A percentile compares a stretch with the other conserved stretches of the same genome.
phyloP scores from a whole-genome alignment of 2,329 filamentous ascomycete genomes.

The Xylariaceae sp. region DNA sequence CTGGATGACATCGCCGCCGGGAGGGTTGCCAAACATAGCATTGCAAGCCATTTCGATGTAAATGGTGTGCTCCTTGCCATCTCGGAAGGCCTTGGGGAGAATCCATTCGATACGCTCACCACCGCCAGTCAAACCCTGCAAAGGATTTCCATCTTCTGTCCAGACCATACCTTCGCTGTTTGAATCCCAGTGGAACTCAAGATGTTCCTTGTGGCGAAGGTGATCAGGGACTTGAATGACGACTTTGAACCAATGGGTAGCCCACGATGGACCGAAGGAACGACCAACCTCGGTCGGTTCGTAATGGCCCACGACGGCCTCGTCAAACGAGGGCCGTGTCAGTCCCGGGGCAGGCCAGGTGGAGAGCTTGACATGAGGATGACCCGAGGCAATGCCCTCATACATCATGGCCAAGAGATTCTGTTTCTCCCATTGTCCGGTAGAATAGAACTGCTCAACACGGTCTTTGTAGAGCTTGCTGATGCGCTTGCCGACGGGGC shows the following conservation, averaged over 20 bases:
- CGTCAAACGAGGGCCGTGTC: constrained; percentile 77
- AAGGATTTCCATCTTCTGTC: constrained; percentile 81
- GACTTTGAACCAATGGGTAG: constrained; percentile 95
- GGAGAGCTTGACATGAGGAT: constrained; percentile 75
- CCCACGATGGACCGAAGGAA: constrained; percentile 90
- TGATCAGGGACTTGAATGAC: constrained; percentile 71
- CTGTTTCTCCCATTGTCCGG: constrained; percentile 72
- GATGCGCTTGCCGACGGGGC: constrained; percentile 73
- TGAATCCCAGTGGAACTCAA: constrained; percentile 97
- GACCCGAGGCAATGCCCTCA: constrained; percentile 62
- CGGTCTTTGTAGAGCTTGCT: constrained; percentile 80
- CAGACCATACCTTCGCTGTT: constrained; percentile 94
- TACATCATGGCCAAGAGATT: constrained; percentile 74
- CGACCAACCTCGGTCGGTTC: constrained; percentile 69
- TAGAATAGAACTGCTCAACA: constrained; percentile 73
- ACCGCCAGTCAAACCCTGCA: constrained; percentile 88
- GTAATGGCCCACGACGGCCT: constrained; percentile 74
- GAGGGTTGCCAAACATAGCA: constrained; percentile 93
- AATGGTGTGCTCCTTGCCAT: constrained; percentile 82
- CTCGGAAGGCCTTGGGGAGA: constrained; percentile 73
- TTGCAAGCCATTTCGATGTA: constrained; percentile 99
- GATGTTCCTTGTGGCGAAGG: constrained; percentile 68
- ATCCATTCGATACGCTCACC: constrained; percentile 91
- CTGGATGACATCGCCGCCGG: constrained; percentile 80
- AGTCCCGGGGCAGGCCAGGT: constrained; percentile 81